Conservation (phyloP, 768 basidiomycete genomes). For the Lentinus brumalis region DNA sequence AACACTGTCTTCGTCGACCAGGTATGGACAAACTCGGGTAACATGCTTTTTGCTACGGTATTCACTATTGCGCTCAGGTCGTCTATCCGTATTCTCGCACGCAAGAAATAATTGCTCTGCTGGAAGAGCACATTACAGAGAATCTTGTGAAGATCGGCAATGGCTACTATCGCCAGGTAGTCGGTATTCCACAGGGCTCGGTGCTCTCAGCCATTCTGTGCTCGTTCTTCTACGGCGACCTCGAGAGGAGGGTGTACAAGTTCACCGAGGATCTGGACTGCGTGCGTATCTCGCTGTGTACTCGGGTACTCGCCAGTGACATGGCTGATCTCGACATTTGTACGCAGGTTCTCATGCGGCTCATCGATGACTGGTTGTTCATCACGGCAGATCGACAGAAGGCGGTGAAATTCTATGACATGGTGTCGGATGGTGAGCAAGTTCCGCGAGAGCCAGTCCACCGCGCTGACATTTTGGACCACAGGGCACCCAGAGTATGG, state of each 20-base stretch:
- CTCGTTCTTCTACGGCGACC: constrained; percentile 91
- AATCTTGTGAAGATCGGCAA: constrained; percentile 93
- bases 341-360: constrained; percentile 74
- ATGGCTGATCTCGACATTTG: not conserved
- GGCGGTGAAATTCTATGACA: constrained; percentile 69
- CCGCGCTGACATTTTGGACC: not conserved
- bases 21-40: constrained; percentile 37
- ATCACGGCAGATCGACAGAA: constrained; percentile 65
- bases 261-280: constrained; percentile 60
- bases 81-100: constrained; percentile 54
- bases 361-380: constrained; percentile 95
- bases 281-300: constrained; percentile 46
- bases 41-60: not conserved
- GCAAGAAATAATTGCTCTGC: constrained; percentile 65
- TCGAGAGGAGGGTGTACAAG: constrained; percentile 63
- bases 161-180: constrained; percentile 83
- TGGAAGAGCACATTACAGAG: constrained; percentile 88
- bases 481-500: constrained; percentile 93
- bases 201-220: constrained; percentile 94
- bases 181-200: constrained; percentile 97
- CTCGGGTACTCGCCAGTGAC: not conserved
- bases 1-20: constrained; percentile 88
- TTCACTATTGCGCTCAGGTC: constrained; percentile 42
- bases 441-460: not conserved
- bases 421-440: constrained; percentile 71